These are phyloP conservation scores for Dactylonectria estremocensis DNA, from an alignment of 2,329 filamentous ascomycete species.

Conservation along the genomic window DNA sequence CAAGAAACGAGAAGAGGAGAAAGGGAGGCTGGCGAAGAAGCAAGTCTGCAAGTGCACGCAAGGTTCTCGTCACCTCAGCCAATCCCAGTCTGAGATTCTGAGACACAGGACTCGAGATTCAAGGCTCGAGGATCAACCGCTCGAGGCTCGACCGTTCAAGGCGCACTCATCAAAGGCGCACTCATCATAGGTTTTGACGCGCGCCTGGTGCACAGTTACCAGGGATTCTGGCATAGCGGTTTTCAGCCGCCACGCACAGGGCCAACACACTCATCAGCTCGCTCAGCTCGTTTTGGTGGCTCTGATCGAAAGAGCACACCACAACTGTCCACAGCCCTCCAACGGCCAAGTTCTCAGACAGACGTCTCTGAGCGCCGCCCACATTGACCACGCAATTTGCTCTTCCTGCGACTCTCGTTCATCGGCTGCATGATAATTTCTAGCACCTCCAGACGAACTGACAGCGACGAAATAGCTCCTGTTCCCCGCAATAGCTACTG, in stretches of 20 bases:
- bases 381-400: slow-evolving; percentile 15
- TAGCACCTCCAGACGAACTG: slow-evolving; percentile 1
- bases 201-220: not conserved
- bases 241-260: slow-evolving; percentile 17
- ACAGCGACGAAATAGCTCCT: slow-evolving; percentile 13
- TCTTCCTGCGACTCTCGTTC: not conserved
- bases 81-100: slow-evolving; percentile 8
- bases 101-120: slow-evolving; percentile 15
- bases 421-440: not conserved
- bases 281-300: slow-evolving; percentile 10
- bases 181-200: too few species aligned
- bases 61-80: slow-evolving; percentile 27
- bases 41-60: slow-evolving; percentile 48
- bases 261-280: slow-evolving; percentile 17
- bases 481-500: slow-evolving; percentile 30
- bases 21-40: slow-evolving; percentile 22
- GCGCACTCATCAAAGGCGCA: not conserved
- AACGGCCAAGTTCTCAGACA: slow-evolving; percentile 14
- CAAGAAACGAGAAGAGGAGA: slow-evolving; percentile 18
- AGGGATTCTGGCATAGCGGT: slow-evolving; percentile 18
- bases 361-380: slow-evolving; percentile 25
- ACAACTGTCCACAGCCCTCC: not conserved
- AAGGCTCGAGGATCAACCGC: slow-evolving; percentile 9
- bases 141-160: slow-evolving; percentile 16
- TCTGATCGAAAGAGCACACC: slow-evolving; percentile 19